phyloP scores from a whole-genome alignment of 192 early-diverging fungal genomes.

The Backusella parvicylindrica region DNA sequence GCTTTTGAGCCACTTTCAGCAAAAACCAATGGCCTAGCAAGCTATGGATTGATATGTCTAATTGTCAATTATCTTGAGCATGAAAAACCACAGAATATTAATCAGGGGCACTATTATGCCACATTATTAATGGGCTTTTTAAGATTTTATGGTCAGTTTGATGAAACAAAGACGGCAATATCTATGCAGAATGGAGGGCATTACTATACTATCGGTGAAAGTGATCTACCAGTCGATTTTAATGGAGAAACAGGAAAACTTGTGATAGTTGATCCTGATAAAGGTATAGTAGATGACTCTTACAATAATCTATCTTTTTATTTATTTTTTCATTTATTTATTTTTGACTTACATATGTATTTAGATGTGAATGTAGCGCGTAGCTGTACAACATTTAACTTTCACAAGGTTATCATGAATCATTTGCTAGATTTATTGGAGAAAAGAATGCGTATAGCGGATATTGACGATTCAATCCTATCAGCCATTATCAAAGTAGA shows the following conservation, averaged over 20 bases:
- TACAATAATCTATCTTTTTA: background rate
- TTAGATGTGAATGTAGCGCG: slow-evolving; percentile 10
- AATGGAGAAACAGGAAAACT: background rate
- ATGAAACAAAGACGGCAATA: background rate
- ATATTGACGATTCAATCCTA: background rate
- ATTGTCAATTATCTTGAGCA: slow-evolving; percentile 26
- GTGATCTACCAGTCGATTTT: background rate
- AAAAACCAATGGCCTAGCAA: slow-evolving; percentile 18
- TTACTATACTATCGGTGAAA: background rate
- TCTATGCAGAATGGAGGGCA: background rate
- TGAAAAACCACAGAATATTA: background rate
- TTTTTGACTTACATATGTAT: no score
- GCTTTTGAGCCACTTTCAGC: slow-evolving; percentile 15
- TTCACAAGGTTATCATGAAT: background rate
- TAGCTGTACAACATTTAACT: background rate
- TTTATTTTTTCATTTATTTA: background rate
- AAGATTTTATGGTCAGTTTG: slow-evolving; percentile 1
- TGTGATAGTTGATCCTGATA: slow-evolving; percentile 10
- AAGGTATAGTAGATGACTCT: background rate
- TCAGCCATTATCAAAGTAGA: slow-evolving; percentile 9
- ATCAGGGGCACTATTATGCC: background rate
- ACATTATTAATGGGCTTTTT: slow-evolving; percentile 11
- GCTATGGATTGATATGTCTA: slow-evolving; percentile 26
- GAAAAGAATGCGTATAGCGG: background rate
- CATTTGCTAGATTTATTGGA: background rate